Evolutionary conservation across 192 early-diverging fungal genomes (phyloP).

Genomic region (Chytriomyces confervae): DNA sequence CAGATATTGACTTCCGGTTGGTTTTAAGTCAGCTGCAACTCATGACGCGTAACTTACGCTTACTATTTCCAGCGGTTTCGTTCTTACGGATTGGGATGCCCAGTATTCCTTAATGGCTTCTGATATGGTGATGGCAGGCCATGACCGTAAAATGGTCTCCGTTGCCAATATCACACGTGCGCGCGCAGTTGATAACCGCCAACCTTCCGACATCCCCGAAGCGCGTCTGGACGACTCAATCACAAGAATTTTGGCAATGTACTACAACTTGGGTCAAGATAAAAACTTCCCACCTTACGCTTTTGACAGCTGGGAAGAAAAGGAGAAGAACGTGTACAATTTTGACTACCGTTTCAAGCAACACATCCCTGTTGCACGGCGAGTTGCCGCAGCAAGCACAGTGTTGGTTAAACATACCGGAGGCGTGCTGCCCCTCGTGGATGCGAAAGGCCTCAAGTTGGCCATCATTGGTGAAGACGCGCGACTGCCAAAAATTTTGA

Average conservation of each 20-base stretch:
- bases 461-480: conserved; percentile 56
- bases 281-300: not conserved
- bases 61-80: conserved; percentile 52
- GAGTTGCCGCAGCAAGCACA: conserved; percentile 45
- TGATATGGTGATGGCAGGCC: conserved; percentile 70
- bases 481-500: conserved; percentile 39
- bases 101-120: conserved; percentile 35
- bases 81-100: conserved; percentile 66
- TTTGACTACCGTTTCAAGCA: conserved; percentile 28
- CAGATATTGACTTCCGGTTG: conserved; percentile 60
- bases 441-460: conserved; percentile 25
- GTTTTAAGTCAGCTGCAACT: not conserved
- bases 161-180: not conserved
- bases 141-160: not conserved
- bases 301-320: conserved; percentile 2
- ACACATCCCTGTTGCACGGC: conserved; percentile 37
- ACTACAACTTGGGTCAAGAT: conserved; percentile 48
- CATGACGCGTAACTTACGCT: not conserved
- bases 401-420: conserved; percentile 51
- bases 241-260: conserved; percentile 54
- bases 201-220: conserved; percentile 14
- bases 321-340: not conserved
- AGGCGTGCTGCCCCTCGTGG: conserved; percentile 43
- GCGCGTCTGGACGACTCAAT: conserved; percentile 59
- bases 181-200: no score